Percentiles rank a stretch among this genome's conserved stretches.
These are phyloP conservation scores for Melocanna baccifera DNA, from an alignment of 176 grass and related monocot species.

Conservation along the genomic window DNA sequence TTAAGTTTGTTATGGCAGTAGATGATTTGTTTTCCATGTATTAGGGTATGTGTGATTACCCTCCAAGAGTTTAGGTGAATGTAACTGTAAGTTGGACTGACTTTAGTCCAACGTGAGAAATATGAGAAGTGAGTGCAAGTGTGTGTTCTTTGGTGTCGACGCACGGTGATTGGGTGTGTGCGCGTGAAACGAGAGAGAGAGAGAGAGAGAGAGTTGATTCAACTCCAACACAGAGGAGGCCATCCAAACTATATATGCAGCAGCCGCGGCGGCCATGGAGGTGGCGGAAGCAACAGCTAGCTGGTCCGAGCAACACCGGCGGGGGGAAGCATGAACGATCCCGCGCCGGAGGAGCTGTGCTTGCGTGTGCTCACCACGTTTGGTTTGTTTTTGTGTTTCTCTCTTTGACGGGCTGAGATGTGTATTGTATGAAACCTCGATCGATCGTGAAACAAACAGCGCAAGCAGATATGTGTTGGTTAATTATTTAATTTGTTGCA, in stretches of 20 bases:
- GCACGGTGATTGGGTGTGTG: too few relatives aligned
- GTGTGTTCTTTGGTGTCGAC: too few relatives aligned
- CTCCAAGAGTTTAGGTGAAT: too few relatives aligned
- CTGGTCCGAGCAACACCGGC: not conserved
- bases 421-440: not conserved
- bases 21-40: too few relatives aligned
- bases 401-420: not conserved
- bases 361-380: not conserved
- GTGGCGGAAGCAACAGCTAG: not conserved
- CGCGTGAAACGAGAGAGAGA: too few relatives aligned
- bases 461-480: not conserved
- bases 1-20: too few relatives aligned
- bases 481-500: not conserved
- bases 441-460: not conserved
- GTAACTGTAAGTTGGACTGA: too few relatives aligned
- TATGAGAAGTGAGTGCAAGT: too few relatives aligned
- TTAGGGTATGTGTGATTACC: too few relatives aligned
- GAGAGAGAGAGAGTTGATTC: too few relatives aligned
- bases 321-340: conserved; percentile 36
- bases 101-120: too few relatives aligned
- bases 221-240: not conserved
- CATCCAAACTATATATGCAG: not conserved
- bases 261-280: not conserved
- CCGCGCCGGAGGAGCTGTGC: not conserved
- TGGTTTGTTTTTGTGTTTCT: not conserved